Evolutionary conservation across 495 filamentous ascomycete species (phyloP).

Genomic region (Friedmanniomyces endolithicus): DNA sequence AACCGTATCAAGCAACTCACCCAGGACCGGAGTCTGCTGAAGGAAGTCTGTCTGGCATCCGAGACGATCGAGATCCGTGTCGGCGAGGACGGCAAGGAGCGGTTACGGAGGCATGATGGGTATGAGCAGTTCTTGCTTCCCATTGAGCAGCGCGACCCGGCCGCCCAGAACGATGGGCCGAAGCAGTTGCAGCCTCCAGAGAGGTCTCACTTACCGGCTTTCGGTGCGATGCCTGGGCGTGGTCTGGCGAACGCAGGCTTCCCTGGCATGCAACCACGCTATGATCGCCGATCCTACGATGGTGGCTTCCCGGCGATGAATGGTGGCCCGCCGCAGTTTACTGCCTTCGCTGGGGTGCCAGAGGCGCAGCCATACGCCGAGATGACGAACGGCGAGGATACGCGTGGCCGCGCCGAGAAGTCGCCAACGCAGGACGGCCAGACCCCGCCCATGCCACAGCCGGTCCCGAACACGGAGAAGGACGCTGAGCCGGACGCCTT

Average conservation of each 20-base stretch:
- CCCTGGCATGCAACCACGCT: constrained; percentile 1
- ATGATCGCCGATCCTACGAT: constrained; percentile 12
- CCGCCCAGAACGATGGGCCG: constrained; percentile 49
- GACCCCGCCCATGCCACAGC: neutral
- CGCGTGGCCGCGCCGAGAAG: constrained; percentile 3
- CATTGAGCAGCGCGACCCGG: constrained; percentile 46
- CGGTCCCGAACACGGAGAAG: neutral
- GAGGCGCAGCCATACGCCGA: neutral
- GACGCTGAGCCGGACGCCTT: constrained; percentile 33
- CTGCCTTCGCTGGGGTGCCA: neutral
- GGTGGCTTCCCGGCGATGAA: constrained; percentile 13
- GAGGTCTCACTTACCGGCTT: constrained; percentile 20
- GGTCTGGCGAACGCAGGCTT: constrained; percentile 1
- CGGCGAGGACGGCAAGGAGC: constrained; percentile 61
- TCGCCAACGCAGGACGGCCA: constrained; percentile 6
- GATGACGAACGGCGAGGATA: constrained; percentile 14
- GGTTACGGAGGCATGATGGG: constrained; percentile 60
- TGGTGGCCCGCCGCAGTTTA: constrained; percentile 5
- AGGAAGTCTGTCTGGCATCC: constrained; percentile 58
- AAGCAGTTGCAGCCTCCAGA: constrained; percentile 27
- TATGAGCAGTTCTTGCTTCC: constrained; percentile 74
- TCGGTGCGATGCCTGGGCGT: neutral
- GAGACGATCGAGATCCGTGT: constrained; percentile 54
- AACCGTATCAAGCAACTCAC: constrained; percentile 69
- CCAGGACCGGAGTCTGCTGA: constrained; percentile 58